phyloP scores from a whole-genome alignment of 1,139 yeast genomes.

The Candida pseudoviswanathii region DNA sequence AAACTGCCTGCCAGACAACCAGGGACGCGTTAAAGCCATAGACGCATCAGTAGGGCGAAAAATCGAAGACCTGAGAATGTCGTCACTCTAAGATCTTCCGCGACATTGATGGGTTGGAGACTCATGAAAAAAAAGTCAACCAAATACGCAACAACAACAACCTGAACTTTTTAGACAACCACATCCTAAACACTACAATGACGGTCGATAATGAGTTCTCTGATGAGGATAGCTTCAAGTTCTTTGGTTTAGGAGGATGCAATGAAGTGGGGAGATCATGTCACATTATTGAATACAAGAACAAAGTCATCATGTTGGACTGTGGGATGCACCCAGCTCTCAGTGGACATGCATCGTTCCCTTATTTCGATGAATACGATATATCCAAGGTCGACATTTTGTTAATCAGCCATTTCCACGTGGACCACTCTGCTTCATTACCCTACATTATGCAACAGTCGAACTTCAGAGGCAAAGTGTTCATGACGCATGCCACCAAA shows the following conservation, averaged over 20 bases:
- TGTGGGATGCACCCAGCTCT: constrained; percentile 98
- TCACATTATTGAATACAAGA: constrained; percentile 88
- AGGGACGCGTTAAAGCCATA: background rate
- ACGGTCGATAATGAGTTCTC: constrained; percentile 12
- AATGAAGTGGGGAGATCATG: constrained; percentile 97
- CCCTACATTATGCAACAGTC: constrained; percentile 99
- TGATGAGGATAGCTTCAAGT: constrained; percentile 54
- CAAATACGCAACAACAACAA: background rate
- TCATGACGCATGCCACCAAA: constrained; percentile 98
- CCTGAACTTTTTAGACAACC: background rate
- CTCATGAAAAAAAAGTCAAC: background rate
- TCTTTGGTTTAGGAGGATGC: constrained; percentile 99
- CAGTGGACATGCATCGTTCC: constrained; percentile 86
- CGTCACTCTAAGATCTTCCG: too few relatives aligned
- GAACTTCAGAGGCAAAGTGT: constrained; percentile 89
- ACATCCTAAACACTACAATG: constrained; percentile 6
- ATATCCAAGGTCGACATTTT: constrained; percentile 82
- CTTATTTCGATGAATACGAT: constrained; percentile 94
- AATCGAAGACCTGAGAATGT: too few relatives aligned
- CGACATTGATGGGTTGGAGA: too few relatives aligned
- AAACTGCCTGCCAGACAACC: background rate
- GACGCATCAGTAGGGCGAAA: too few relatives aligned
- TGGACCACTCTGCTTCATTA: constrained; percentile 96
- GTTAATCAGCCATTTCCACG: constrained; percentile 89
- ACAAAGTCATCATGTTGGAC: constrained; percentile 95